phyloP scores from a whole-genome alignment of 2,329 filamentous ascomycete species.

The Trichophyton schoenleinii region DNA sequence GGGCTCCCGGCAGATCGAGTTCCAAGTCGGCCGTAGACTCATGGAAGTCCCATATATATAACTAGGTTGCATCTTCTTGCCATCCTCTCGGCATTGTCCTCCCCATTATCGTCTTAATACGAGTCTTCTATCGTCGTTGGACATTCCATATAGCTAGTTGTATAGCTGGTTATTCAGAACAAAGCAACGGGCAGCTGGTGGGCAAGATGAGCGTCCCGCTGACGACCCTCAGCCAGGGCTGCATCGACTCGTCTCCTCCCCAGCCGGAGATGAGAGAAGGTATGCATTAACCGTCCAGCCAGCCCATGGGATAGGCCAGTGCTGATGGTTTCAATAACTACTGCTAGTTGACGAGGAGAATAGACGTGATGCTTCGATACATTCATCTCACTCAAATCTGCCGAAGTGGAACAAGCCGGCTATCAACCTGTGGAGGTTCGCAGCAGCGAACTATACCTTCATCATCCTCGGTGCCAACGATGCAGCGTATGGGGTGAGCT shows the following conservation, averaged over 20 bases:
- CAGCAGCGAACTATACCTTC: slow-evolving; percentile 46
- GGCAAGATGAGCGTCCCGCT: background rate
- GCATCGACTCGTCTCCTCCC: background rate
- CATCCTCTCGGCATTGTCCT: background rate
- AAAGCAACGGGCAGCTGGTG: background rate
- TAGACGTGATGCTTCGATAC: background rate
- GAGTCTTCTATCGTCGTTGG: background rate
- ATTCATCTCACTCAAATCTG: slow-evolving; percentile 12
- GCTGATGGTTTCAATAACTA: background rate
- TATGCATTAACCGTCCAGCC: background rate
- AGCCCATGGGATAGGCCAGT: background rate
- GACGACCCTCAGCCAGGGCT: background rate
- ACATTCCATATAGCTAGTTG: background rate
- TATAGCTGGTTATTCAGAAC: too few relatives aligned
- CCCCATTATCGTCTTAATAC: background rate
- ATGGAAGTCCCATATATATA: background rate
- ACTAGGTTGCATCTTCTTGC: background rate
- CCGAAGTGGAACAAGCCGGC: slow-evolving; percentile 54
- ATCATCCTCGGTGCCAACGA: slow-evolving; percentile 46
- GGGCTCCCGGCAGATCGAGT: background rate
- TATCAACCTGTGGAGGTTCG: slow-evolving; percentile 46
- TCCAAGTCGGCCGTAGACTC: background rate
- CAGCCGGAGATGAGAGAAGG: background rate
- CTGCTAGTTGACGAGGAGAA: background rate
- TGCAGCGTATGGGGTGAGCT: slow-evolving; percentile 43